Evolutionary conservation across 2,329 filamentous ascomycete species (phyloP).

Genomic region (Fonsecaea nubica): DNA sequence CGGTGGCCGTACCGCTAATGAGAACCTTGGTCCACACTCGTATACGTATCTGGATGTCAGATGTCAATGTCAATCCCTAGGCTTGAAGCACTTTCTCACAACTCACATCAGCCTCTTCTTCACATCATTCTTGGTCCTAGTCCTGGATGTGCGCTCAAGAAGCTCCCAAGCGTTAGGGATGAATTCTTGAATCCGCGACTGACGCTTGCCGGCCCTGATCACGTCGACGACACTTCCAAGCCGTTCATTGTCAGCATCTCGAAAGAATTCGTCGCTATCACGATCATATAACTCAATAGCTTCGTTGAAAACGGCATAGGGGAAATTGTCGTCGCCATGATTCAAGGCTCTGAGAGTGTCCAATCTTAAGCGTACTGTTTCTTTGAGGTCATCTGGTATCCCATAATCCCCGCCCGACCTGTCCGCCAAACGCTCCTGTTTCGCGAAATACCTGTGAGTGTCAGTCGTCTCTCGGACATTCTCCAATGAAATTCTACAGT

Average conservation of each 20-base stretch:
- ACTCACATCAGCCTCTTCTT: not conserved
- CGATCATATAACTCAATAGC: not conserved
- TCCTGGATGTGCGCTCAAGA: not conserved
- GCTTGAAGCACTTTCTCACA: not conserved
- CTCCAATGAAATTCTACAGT: not conserved
- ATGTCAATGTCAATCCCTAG: not conserved
- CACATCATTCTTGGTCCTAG: not conserved
- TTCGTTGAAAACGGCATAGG: not conserved
- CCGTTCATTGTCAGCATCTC: not conserved
- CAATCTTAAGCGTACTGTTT: not conserved
- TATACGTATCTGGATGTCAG: not conserved
- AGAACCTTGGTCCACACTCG: not conserved
- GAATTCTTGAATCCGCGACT: not conserved
- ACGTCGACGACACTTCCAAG: not conserved
- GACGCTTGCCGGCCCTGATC: conserved; percentile 1
- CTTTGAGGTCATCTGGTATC: not conserved
- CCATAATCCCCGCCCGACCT: not conserved
- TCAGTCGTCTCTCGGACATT: not conserved
- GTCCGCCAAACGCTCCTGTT: not conserved
- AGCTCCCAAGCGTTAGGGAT: not conserved
- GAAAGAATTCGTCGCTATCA: not conserved
- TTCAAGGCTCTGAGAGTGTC: not conserved
- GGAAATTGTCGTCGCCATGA: not conserved
- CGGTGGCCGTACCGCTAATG: not conserved
- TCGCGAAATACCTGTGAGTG: not conserved